These are phyloP conservation scores for Planoprotostelium fungivorum DNA, from an alignment of 78 protist species.

Conservation along the genomic window DNA sequence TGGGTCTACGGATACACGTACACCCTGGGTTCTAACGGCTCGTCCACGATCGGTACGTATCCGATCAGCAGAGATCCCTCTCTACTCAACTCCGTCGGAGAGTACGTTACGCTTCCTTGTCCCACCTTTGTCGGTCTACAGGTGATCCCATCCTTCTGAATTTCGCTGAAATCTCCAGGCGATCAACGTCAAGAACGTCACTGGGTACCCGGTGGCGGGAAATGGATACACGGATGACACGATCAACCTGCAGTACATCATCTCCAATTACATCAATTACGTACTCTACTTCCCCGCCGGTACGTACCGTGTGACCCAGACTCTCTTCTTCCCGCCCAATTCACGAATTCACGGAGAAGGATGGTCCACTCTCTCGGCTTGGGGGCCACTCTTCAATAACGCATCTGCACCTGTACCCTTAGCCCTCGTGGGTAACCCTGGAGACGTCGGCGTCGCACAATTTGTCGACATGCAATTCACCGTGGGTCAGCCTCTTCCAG, in stretches of 20 bases:
- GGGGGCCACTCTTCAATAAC: neutral
- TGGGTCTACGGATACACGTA: neutral
- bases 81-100: neutral
- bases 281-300: neutral
- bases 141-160: neutral
- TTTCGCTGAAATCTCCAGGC: neutral
- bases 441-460: neutral
- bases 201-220: neutral
- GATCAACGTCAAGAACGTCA: neutral
- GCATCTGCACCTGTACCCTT: neutral
- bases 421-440: neutral
- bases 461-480: neutral
- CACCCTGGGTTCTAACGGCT: neutral
- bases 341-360: neutral
- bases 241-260: neutral
- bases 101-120: neutral
- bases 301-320: neutral
- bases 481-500: neutral
- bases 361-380: neutral
- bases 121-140: neutral
- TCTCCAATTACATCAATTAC: neutral
- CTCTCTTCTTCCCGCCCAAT: neutral
- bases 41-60: neutral
- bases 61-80: neutral
- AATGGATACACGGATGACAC: neutral